Conservation (phyloP, 73 alveolate species). For the Symbiodinium natans region DNA sequence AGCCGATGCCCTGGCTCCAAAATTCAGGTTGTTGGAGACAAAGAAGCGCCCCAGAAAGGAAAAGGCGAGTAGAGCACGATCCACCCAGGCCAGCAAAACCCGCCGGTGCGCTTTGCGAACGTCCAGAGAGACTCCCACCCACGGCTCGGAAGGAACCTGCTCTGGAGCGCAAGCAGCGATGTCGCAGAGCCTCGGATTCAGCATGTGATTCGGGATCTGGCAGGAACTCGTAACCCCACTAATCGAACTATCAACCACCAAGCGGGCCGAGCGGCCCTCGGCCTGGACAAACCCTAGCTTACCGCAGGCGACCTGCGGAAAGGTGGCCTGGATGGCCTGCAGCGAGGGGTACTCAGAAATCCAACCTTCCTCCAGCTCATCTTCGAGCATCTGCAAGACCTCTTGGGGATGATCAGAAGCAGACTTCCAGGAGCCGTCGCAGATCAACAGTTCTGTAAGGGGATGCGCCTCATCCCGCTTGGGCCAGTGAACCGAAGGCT, state of each 20-base stretch:
- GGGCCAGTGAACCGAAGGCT: not conserved
- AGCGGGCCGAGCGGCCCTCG: slow-evolving; percentile 6
- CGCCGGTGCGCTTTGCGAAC: not conserved
- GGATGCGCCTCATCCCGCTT: not conserved
- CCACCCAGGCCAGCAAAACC: too few species aligned
- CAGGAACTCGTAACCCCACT: not conserved
- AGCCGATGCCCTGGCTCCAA: too few species aligned
- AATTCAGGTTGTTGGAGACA: too few species aligned
- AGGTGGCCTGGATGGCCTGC: not conserved
- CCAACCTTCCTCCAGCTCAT: not conserved
- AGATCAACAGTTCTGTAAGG: not conserved
- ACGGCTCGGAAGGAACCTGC: not conserved
- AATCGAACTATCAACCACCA: not conserved
- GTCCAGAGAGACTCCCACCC: not conserved
- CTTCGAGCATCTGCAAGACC: not conserved
- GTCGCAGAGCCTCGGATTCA: not conserved
- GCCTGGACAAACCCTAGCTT: not conserved
- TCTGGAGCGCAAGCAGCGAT: not conserved
- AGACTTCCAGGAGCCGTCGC: not conserved
- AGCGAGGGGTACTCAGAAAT: not conserved
- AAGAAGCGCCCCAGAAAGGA: too few species aligned
- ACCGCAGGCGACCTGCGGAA: not conserved
- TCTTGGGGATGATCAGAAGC: not conserved
- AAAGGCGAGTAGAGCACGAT: too few species aligned
- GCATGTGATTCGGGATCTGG: not conserved